Evolutionary conservation across 441 rosid species (phyloP), one percentile per base, ranked within the genome.

Genomic region (Brassica hybrid): DNA sequence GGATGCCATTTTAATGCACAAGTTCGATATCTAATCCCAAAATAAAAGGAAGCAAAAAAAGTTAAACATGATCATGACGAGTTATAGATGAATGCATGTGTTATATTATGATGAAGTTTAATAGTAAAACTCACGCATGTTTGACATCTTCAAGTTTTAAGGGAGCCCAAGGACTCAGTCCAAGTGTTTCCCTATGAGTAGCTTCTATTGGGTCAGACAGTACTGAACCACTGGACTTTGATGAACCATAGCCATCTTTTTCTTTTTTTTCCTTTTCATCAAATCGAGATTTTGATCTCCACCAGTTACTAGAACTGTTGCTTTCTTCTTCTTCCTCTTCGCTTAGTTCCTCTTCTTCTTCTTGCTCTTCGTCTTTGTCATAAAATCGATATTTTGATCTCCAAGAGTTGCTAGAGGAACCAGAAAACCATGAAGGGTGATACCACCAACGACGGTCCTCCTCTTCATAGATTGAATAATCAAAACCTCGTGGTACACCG

Each of bases 1-100:
- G 98, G 98, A 80, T 94, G 97, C 98, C 99, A 94, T 80, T 90
- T 91, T 64, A 94, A 75, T 13, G 99, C 99, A 79, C 96, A 89
- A 68, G 84, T 74, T 75, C 98, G 89, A 71, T 93, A 95, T 65
- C 98, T 93, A 84, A 41, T 75, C 32, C 36, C 62, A 12, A 73
- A 76, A 61, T 65, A 38, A 38, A 67, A 59, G 27, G 23, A 52
- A 52, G 11, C 21, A 52, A 52, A 16, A 38, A 2, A 38, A 52
- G 25, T 57, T 57, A 57, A 23, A 21, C 19, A 38, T 9, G 45
- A 63, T 56, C 32, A 9, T 0, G 56, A 18, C 17, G 71, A 90
- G 25, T 19, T 9, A 50, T n/a, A 90, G 72, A 93, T 89, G 85
- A 60, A 30, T 30, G 34, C 34, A 83, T 68, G 73, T 57, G 12